Evolutionary conservation across 495 filamentous ascomycete genomes (phyloP).

Genomic region (Lentithecium fluviatile): DNA sequence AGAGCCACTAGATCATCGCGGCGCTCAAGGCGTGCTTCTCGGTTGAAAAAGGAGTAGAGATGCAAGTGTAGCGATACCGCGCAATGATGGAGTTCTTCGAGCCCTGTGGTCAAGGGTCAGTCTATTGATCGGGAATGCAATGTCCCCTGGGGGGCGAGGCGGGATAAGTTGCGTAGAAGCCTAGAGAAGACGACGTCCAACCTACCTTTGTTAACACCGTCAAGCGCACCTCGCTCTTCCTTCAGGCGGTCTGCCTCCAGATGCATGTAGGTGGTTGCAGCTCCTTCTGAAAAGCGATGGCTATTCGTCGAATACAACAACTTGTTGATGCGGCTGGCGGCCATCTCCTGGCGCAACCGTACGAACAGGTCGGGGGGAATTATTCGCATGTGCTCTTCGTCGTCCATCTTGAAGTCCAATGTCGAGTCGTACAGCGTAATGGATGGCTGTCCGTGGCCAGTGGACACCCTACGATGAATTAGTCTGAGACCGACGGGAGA

Average conservation of each 20-base stretch:
- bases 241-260: slow-evolving; percentile 29
- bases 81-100: slow-evolving; percentile 62
- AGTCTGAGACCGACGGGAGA: slow-evolving; percentile 16
- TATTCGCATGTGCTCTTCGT: slow-evolving; percentile 31
- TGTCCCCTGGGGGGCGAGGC: no score
- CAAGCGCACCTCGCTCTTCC: slow-evolving; percentile 26
- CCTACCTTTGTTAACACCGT: slow-evolving; percentile 28
- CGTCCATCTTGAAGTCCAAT: slow-evolving; percentile 47
- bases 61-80: slow-evolving; percentile 81
- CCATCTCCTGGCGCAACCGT: slow-evolving; percentile 36
- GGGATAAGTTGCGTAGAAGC: no score
- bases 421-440: slow-evolving; percentile 90
- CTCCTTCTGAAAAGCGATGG: slow-evolving; percentile 4
- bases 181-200: no score
- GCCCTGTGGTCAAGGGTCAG: not conserved
- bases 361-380: slow-evolving; percentile 26
- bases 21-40: slow-evolving; percentile 65
- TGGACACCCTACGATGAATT: slow-evolving; percentile 63
- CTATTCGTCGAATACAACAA: slow-evolving; percentile 28
- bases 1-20: slow-evolving; percentile 73
- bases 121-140: not conserved
- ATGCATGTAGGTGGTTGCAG: slow-evolving; percentile 22
- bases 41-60: slow-evolving; percentile 85
- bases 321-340: slow-evolving; percentile 34
- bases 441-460: slow-evolving; percentile 86